Conservation (phyloP, 2,329 filamentous ascomycete genomes). For the Calonectria fujianensis region DNA sequence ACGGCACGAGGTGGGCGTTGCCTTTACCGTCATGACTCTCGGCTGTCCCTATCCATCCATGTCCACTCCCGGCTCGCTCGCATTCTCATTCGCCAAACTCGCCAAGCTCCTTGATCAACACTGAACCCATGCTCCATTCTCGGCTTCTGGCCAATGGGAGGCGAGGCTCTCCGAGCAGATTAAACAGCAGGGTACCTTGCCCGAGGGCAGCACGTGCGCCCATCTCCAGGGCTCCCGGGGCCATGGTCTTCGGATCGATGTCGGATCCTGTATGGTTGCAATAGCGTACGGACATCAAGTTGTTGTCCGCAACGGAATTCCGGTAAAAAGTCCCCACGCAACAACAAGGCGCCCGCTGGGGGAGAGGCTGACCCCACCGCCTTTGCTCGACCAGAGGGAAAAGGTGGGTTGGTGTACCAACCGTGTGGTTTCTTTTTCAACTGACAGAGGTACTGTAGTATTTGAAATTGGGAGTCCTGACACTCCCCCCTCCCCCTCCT, state of each 20-base stretch:
- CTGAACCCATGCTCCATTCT: slow-evolving; percentile 25
- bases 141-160: slow-evolving; percentile 27
- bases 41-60: slow-evolving; percentile 8
- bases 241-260: slow-evolving; percentile 46
- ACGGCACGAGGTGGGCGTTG: slow-evolving; percentile 29
- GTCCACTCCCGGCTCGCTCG: slow-evolving; percentile 10
- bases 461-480: slow-evolving; percentile 14
- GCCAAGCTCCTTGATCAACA: slow-evolving; percentile 30
- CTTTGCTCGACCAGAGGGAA: not conserved
- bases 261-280: slow-evolving; percentile 48
- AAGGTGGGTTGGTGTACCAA: slow-evolving; percentile 23
- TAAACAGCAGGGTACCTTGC: slow-evolving; percentile 28
- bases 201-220: slow-evolving; percentile 30
- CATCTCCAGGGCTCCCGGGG: slow-evolving; percentile 31
- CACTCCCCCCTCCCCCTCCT: slow-evolving; percentile 6
- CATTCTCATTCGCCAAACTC: slow-evolving; percentile 26
- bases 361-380: slow-evolving; percentile 2
- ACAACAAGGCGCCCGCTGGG: slow-evolving; percentile 45
- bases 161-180: not conserved
- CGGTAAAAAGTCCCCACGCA: slow-evolving; percentile 37
- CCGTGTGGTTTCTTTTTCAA: slow-evolving; percentile 20
- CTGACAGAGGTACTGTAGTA: slow-evolving; percentile 11
- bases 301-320: slow-evolving; percentile 23
- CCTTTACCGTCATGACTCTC: slow-evolving; percentile 30
- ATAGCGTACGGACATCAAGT: slow-evolving; percentile 24